Evolutionary conservation across 2,329 filamentous ascomycete genomes (phyloP).

Genomic region (Clarireedia hainanense): DNA sequence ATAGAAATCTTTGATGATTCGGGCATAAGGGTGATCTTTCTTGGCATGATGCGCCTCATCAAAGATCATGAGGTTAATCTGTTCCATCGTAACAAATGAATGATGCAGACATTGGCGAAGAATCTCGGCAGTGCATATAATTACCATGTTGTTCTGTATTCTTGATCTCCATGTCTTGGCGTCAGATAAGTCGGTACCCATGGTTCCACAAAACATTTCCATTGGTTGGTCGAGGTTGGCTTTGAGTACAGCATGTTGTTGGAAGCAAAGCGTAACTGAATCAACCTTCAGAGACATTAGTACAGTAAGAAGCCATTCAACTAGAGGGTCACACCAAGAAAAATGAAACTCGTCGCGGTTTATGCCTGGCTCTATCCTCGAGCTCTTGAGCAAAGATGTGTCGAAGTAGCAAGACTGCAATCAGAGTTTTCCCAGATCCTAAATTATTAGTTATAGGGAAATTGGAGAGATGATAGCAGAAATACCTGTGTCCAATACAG

Average conservation of each 20-base stretch:
- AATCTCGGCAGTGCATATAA: conserved; percentile 90
- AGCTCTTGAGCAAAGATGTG: conserved; percentile 73
- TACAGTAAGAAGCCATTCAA: neutral
- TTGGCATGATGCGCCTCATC: conserved; percentile 97
- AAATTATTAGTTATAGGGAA: neutral
- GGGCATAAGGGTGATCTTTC: conserved; percentile 83
- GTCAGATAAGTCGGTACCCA: conserved; percentile 53
- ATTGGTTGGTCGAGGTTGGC: conserved; percentile 74
- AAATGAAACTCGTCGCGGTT: conserved; percentile 61
- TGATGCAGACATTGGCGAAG: conserved; percentile 70
- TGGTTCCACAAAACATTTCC: conserved; percentile 64
- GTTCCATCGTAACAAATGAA: conserved; percentile 69
- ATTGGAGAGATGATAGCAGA: conserved; percentile 31
- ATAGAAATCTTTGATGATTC: conserved; percentile 86
- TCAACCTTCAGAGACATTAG: conserved; percentile 41
- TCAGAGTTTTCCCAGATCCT: conserved; percentile 88
- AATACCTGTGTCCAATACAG: conserved; percentile 75
- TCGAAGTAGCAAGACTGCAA: conserved; percentile 76
- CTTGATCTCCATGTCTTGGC: conserved; percentile 50
- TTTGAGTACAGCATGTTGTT: conserved; percentile 76
- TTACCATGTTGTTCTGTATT: conserved; percentile 62
- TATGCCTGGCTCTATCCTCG: conserved; percentile 54
- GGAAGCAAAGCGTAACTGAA: conserved; percentile 82
- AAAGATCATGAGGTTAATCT: conserved; percentile 86
- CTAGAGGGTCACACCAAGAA: conserved; percentile 55